Conservation (phyloP, 1,284 basidiomycete genomes). For the Retiboletus flavoniger region DNA sequence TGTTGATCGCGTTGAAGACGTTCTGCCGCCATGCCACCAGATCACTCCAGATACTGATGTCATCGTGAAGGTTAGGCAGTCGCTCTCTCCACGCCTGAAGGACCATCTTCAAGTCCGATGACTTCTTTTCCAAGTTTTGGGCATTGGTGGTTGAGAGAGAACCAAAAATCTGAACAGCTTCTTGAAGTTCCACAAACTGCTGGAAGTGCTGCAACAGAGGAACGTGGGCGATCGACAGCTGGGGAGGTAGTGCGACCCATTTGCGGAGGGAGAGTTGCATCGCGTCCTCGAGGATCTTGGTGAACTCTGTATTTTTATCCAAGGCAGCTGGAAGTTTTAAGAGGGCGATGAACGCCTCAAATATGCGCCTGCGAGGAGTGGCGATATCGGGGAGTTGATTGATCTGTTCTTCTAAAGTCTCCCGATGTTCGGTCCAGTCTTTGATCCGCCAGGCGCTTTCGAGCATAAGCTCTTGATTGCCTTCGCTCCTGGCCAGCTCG, state of each 20-base stretch:
- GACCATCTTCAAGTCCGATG: constrained; percentile 93
- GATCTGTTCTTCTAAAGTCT: constrained; percentile 84
- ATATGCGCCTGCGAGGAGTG: constrained; percentile 92
- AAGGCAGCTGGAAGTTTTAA: constrained; percentile 63
- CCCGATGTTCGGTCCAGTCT: constrained; percentile 86
- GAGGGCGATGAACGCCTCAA: constrained; percentile 92
- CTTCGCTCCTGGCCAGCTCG: constrained; percentile 90
- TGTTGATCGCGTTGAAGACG: constrained; percentile 93
- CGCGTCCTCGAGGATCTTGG: constrained; percentile 89
- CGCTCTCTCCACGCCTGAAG: constrained; percentile 97
- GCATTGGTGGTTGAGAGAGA: constrained; percentile 86
- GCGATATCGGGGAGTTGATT: constrained; percentile 79
- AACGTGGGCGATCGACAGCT: constrained; percentile 89
- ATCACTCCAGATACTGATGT: constrained; percentile 99
- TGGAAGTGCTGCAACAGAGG: constrained; percentile 98
- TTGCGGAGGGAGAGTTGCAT: constrained; percentile 96
- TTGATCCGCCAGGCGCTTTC: constrained; percentile 96
- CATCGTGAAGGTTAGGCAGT: constrained; percentile 93
- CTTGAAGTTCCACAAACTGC: constrained; percentile 97
- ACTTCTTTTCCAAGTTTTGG: constrained; percentile 91
- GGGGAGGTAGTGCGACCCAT: constrained; percentile 88
- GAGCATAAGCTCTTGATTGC: constrained; percentile 89
- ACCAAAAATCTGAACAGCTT: constrained; percentile 93
- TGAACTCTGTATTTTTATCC: constrained; percentile 80
- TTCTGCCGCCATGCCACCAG: constrained; percentile 98